phyloP scores from a whole-genome alignment of 1,284 basidiomycete genomes.

The Ceratobasidium sp. region DNA sequence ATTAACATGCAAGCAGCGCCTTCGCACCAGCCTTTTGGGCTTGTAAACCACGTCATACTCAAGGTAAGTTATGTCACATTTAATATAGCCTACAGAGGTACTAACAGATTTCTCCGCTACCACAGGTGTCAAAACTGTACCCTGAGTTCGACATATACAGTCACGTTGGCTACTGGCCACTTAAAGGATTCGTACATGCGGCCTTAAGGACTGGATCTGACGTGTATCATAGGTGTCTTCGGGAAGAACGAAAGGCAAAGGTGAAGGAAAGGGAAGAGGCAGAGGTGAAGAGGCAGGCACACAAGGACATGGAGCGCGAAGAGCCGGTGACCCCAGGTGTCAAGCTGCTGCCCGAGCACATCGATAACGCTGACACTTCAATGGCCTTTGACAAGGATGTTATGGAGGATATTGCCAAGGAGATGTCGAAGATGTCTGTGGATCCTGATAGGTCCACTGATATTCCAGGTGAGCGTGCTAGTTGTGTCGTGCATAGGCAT shows the following conservation, averaged over 20 bases:
- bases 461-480: not conserved
- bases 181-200: not conserved
- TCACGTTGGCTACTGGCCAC: not conserved
- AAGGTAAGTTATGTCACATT: too few relatives aligned
- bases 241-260: not conserved
- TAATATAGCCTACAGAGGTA: too few relatives aligned
- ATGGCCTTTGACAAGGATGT: not conserved
- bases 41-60: too few relatives aligned
- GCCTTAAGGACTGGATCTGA: not conserved
- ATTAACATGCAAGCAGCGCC: too few relatives aligned
- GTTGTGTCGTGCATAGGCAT: not conserved
- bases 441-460: not conserved
- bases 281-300: too few relatives aligned
- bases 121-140: not conserved
- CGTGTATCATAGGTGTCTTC: not conserved
- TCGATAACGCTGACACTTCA: not conserved
- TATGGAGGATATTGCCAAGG: not conserved
- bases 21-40: too few relatives aligned
- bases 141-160: not conserved
- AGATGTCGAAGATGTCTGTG: not conserved
- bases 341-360: not conserved
- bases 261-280: not conserved
- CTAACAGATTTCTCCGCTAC: too few relatives aligned
- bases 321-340: not conserved
- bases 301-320: not conserved